These are phyloP conservation scores for Diaporthe ampelina DNA, from an alignment of 2,329 filamentous ascomycete genomes.

Conservation along the genomic window DNA sequence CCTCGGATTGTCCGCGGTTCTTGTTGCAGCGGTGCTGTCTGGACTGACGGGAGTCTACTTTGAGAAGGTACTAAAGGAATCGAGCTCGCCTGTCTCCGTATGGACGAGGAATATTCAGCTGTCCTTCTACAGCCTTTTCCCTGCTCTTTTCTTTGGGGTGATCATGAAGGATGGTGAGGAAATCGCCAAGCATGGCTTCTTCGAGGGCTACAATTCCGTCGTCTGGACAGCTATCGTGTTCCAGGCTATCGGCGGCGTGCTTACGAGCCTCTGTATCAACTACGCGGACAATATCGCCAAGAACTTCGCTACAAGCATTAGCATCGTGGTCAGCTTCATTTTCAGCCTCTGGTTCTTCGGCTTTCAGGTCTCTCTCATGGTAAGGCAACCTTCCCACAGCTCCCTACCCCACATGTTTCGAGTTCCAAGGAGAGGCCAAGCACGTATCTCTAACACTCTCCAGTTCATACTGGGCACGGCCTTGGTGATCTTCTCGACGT, in stretches of 20 bases:
- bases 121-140: constrained; percentile 93
- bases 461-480: constrained; percentile 87
- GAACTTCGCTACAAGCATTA: constrained; percentile 93
- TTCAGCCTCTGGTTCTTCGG: constrained; percentile 90
- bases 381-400: constrained; percentile 66
- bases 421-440: constrained; percentile 29
- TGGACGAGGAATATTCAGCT: constrained; percentile 97
- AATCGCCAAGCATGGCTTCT: constrained; percentile 89
- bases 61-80: constrained; percentile 92
- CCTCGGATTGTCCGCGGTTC: constrained; percentile 82
- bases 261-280: constrained; percentile 86
- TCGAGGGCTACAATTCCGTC: constrained; percentile 92
- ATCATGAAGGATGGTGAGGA: constrained; percentile 88
- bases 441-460: constrained; percentile 33
- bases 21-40: constrained; percentile 83
- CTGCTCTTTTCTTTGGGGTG: constrained; percentile 88
- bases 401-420: not conserved
- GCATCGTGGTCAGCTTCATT: constrained; percentile 88
- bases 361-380: constrained; percentile 78
- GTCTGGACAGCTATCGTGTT: constrained; percentile 89
- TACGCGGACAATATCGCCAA: constrained; percentile 92
- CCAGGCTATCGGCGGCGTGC: constrained; percentile 86
- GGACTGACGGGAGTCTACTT: constrained; percentile 90
- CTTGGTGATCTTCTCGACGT: constrained; percentile 85
- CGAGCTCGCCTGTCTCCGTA: constrained; percentile 79